Base-by-base conservation (phyloP, 164 flowering plant genomes). In the Magnolia kwangsiensis region DNA sequence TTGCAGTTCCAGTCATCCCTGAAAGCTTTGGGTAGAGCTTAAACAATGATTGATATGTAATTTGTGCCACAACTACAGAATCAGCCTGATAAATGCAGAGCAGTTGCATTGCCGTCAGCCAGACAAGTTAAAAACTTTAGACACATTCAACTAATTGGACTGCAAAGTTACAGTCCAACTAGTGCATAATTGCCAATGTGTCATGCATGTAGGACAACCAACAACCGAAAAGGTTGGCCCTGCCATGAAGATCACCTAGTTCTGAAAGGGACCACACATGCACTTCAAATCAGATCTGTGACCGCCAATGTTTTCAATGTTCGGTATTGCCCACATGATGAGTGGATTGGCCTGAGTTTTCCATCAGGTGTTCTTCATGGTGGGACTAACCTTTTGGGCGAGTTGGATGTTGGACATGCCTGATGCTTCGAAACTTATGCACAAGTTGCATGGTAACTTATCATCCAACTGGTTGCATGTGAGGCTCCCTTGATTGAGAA, bases 1-100 rank as follows among this genome's bases (percentile, higher is more conserved):
- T 96, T 80, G 99, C 99, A 71, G 99, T 96, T 79, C 98, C 99
- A 58, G 99, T 96, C 99, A 96, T 96, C 80, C 99, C 99, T 51
- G 99, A 92, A 69, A 96, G 88, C 85, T 92, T 96, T 58, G 99
- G 99, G 75, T 91, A 96, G 74, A 94, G 95, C 87, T 94, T 96
- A 84, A 96, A 96, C 76, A 96, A 83, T 64, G 99, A 96, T 74
- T 94, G 99, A 73, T 96, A 92, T 8, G 99, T 94, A 70, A 96
- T 94, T 91, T 96, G 99, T 29, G 99, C 98, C 86, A 96, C 94
- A 73, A 90, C 92, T 74, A 92, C 97, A 29, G 97, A 88, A 87
- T 92, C 99, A 58, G 95, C 94, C 99, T 96, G 82, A 50, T n/a
- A 61, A 80, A 50, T 50, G 45, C 64, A 74, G 23, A 80, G 75